phyloP scores from a whole-genome alignment of 495 filamentous ascomycete genomes.

The Aspergillus mulundensis region DNA sequence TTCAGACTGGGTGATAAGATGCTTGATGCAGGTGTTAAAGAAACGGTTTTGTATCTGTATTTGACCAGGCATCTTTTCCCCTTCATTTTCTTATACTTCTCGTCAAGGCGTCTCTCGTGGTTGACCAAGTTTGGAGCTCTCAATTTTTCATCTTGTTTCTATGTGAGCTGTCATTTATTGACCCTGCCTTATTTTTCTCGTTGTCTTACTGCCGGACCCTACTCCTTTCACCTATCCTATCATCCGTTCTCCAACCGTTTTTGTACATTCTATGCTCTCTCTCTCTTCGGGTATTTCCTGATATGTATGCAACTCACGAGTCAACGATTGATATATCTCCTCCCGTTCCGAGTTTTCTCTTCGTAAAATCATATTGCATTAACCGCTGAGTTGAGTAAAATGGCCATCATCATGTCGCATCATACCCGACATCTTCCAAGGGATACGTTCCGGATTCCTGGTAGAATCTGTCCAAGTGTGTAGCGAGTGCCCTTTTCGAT shows the following conservation, averaged over 20 bases:
- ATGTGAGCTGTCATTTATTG: not conserved
- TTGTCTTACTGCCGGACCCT: not conserved
- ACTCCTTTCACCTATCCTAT: not conserved
- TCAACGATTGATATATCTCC: slow-evolving; percentile 14
- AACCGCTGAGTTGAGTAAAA: too few species aligned
- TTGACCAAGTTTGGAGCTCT: not conserved
- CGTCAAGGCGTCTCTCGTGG: not conserved
- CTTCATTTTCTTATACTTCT: not conserved
- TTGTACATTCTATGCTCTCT: slow-evolving; percentile 1
- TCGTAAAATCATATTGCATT: too few species aligned
- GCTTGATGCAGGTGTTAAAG: not conserved
- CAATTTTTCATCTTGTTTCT: slow-evolving; percentile 11
- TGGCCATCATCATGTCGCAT: too few species aligned
- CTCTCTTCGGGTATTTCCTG: not conserved
- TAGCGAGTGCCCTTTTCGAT: too few species aligned
- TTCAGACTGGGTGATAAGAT: not conserved
- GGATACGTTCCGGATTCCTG: too few species aligned
- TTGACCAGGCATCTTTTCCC: slow-evolving; percentile 2
- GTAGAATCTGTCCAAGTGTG: too few species aligned
- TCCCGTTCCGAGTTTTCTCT: not conserved
- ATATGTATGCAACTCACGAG: slow-evolving; percentile 15
- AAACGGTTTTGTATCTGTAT: not conserved
- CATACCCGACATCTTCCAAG: too few species aligned
- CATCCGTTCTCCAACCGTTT: not conserved
- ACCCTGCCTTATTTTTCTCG: not conserved